A percentile compares a stretch with the other conserved stretches of the same genome.
Evolutionary conservation across 2,329 filamentous ascomycete genomes (phyloP).

Genomic region (Neopestalotiopsis rosae): DNA sequence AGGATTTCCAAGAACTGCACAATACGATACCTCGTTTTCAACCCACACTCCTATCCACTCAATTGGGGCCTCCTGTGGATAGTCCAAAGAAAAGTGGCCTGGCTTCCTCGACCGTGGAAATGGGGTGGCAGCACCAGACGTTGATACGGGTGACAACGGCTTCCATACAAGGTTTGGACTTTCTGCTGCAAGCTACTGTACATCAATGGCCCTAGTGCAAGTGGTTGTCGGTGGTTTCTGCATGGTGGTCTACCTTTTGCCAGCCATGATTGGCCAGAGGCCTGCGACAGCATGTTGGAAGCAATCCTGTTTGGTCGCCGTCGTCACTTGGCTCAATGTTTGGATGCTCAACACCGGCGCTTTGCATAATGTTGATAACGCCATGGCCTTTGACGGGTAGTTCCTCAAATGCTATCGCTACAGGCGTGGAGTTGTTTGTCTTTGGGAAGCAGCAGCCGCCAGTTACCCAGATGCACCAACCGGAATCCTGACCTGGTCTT

Average conservation of each 20-base stretch:
- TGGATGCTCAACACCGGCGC: neutral
- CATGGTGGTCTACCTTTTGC: neutral
- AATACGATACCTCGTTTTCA: neutral
- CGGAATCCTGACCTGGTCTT: neutral
- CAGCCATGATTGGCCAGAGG: neutral
- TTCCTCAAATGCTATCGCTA: neutral
- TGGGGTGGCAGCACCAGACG: neutral
- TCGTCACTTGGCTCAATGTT: neutral
- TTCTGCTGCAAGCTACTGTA: conserved; percentile 12
- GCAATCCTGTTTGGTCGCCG: neutral
- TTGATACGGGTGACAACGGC: neutral
- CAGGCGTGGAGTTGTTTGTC: neutral
- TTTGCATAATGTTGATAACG: neutral
- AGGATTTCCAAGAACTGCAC: neutral
- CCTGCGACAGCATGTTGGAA: neutral
- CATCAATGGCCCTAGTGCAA: conserved; percentile 1
- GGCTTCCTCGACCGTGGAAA: neutral
- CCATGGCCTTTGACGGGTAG: neutral
- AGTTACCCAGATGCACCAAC: neutral
- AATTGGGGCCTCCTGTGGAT: neutral
- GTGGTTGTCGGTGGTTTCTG: neutral
- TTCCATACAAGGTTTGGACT: neutral
- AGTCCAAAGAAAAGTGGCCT: neutral
- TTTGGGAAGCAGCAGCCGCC: neutral
- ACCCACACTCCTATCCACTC: neutral